Evolutionary conservation across 2,329 filamentous ascomycete genomes (phyloP), one percentile per base, ranked within the genome.

Genomic region (Purpureocillium takamizusanense): DNA sequence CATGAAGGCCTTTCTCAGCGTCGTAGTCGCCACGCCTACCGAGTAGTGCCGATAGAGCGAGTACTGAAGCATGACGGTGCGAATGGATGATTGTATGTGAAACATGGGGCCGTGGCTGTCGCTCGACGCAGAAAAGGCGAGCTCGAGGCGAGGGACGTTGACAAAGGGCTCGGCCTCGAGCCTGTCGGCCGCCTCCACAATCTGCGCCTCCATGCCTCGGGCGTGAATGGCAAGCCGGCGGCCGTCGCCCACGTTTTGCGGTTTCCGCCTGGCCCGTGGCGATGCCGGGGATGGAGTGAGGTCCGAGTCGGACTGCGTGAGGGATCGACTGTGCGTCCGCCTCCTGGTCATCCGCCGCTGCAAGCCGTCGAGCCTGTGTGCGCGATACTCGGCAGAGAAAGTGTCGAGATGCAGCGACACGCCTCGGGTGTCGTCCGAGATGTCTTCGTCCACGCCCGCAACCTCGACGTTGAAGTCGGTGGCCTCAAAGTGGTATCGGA

Each of bases 1-100:
- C 57, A 76, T 60, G 46, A 89, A 85, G 0, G 83, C 82, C 51
- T 78, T 79, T 38, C 73, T 72, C 17, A 98, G 59, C 3, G 94
- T 86, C 54, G 80, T 81, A 17, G 74, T 66, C 8, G 90, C 92
- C 42, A 97, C 79, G 1, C 87, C 85, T 18, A 94, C 72, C 1
- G 89, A 83, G 54, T 95, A 98, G 55, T 95, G 89, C 4, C 89
- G 82, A 57, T 94, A 95, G 0, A 98, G 73, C 1, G 94, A 98
- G 55, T 97, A 97, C 36, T 94, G 83, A 7, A 94, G 54, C 43
- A 86, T 78, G 2, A 98, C 63, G 6, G 84, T 86, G 48, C 83
- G 83, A 15, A 92, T 74, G 37, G 84, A 77, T 0, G 86, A 84
- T 48, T 94, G 87, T 32, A 97, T 63, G 54, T 97, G 87, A 53